Base-by-base conservation (phyloP, 2,329 filamentous ascomycete genomes). In the Pseudodiploospora longispora region DNA sequence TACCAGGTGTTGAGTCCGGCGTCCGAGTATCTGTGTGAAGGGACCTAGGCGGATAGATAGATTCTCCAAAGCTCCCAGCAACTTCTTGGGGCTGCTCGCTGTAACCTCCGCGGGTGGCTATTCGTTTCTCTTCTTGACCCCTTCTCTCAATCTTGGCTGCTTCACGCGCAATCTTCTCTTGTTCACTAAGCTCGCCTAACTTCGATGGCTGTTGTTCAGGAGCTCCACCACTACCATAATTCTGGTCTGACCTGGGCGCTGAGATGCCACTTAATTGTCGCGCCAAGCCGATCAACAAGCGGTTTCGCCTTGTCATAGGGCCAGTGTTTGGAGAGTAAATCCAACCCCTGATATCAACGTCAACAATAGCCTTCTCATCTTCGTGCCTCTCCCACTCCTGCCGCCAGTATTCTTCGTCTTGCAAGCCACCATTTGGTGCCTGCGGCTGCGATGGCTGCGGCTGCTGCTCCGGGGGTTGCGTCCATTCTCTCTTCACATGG, bases 301-400 rank as follows among this genome's bases (percentile, higher is more conserved):
- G 78, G 57, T 96, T 94, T 57, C 88, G 88, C 53, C 90, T 78
- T 28, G 80, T 91, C 76, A 96, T 82, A 4, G 87, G 89, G 0
- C 88, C 89, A 52, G 75, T 76, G 56, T 91, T 87, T 12, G 91
- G 91, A 34, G 82, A 80, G 63, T 95, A 98, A 41, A 97, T 78
- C 93, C 94, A 98, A 10, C 93, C 93, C 53, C 91, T 78, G 27
- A 98, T 87, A 61, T 98, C 91, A 5, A 97, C 87, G 59, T 97
- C 91, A 1, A 96, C 86, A 4, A 96, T 72, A 1, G 90, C 88
- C 60, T 85, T 85, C 56, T 89, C 82, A 47, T 91, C 83, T 60
- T 95, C 85, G 42, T 83, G 77, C 48, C 77, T 77, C 46, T 90
- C 80, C 85, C 87, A 95, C 57, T 91, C 81, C 43, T 79, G 70